These are phyloP conservation scores for Trichoderma erinaceum DNA, from an alignment of 495 filamentous ascomycete genomes.

Conservation along the genomic window DNA sequence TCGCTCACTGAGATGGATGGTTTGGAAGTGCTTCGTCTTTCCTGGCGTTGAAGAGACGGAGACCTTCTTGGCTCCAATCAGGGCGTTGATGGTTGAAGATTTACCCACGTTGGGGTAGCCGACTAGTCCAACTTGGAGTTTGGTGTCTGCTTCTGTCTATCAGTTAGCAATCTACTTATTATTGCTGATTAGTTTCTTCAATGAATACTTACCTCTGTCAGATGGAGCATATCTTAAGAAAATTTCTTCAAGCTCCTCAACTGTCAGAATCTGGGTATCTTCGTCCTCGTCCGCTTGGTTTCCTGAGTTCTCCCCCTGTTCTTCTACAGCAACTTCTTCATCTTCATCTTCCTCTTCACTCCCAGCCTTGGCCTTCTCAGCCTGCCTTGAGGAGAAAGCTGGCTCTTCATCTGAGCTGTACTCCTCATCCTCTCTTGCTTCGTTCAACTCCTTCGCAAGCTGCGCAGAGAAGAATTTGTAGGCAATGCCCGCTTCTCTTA, in stretches of 20 bases:
- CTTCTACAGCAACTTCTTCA: slow-evolving; percentile 35
- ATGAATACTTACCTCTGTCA: slow-evolving; percentile 36
- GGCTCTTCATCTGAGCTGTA: slow-evolving; percentile 46
- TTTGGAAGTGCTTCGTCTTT: slow-evolving; percentile 99
- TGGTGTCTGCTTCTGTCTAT: slow-evolving; percentile 44
- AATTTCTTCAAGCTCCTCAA: slow-evolving; percentile 84
- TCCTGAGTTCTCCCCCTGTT: slow-evolving; percentile 34
- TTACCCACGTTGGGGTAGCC: slow-evolving; percentile 99
- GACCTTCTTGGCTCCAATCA: slow-evolving; percentile 96
- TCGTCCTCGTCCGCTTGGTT: slow-evolving; percentile 41
- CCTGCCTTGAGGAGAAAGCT: slow-evolving; percentile 19
- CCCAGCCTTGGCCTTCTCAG: slow-evolving; percentile 25
- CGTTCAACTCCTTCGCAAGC: slow-evolving; percentile 81
- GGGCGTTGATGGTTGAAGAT: slow-evolving; percentile 96
- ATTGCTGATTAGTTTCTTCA: background rate
- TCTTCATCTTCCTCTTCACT: slow-evolving; percentile 36
- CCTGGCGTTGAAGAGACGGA: slow-evolving; percentile 96
- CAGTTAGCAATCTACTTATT: background rate
- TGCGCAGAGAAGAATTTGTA: slow-evolving; percentile 96
- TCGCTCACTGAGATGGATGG: slow-evolving; percentile 82
- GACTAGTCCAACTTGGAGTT: slow-evolving; percentile 86
- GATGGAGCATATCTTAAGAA: slow-evolving; percentile 72
- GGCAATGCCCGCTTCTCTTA: slow-evolving; percentile 70
- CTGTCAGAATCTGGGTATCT: slow-evolving; percentile 74
- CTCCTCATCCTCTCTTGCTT: slow-evolving; percentile 49